A percentile compares a stretch with the other conserved stretches of the same genome.
phyloP scores from a whole-genome alignment of 176 grass and related monocot genomes.

The Thinopyrum elongatum region DNA sequence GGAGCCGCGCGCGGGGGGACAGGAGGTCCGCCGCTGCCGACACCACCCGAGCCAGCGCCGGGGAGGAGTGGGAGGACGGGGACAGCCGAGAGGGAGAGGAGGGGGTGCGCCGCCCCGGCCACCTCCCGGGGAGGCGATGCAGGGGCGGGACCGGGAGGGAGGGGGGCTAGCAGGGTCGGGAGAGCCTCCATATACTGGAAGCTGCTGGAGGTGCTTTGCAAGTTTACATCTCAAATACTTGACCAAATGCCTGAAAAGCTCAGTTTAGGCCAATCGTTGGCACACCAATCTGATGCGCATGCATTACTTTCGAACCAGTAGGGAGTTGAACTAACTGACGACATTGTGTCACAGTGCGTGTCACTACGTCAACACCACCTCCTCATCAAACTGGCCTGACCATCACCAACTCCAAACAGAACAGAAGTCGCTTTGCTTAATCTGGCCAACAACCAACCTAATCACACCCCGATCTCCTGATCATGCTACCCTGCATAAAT shows the following conservation, averaged over 20 bases:
- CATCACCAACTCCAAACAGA: background rate
- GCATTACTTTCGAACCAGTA: background rate
- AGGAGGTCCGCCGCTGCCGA: too few relatives aligned
- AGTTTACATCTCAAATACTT: background rate
- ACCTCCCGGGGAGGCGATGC: too few relatives aligned
- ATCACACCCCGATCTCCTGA: background rate
- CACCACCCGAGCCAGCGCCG: too few relatives aligned
- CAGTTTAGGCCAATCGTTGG: background rate
- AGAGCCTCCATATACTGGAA: too few relatives aligned
- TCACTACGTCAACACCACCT: background rate
- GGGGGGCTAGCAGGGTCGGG: too few relatives aligned
- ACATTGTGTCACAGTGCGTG: background rate
- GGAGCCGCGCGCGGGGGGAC: too few relatives aligned
- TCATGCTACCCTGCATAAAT: background rate
- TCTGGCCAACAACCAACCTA: constrained; percentile 21
- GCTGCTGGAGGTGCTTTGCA: background rate
- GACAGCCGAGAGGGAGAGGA: too few relatives aligned
- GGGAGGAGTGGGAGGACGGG: too few relatives aligned
- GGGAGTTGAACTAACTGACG: constrained; percentile 12
- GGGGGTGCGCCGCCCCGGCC: too few relatives aligned
- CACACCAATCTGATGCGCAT: background rate
- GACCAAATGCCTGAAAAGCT: background rate
- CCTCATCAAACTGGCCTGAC: background rate
- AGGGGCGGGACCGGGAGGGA: too few relatives aligned
- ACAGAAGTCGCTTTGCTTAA: background rate